Percentiles rank a stretch among this genome's conserved stretches.
Evolutionary conservation across 768 basidiomycete genomes (phyloP).

Genomic region (Trametes coccinea): DNA sequence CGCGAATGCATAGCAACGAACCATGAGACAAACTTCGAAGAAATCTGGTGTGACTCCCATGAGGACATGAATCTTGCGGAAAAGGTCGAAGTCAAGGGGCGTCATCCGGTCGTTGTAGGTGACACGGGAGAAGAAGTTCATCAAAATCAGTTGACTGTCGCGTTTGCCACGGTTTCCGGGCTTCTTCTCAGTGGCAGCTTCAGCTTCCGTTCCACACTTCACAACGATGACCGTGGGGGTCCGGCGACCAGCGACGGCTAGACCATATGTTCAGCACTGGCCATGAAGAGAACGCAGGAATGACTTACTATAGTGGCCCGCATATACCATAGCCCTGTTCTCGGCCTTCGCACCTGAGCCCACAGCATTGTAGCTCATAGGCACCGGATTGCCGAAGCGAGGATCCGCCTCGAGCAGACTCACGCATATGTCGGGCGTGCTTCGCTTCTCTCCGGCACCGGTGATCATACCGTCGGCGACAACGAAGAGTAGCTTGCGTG

Average conservation of each 20-base stretch:
- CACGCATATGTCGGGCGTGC: constrained; percentile 97
- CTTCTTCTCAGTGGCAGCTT: constrained; percentile 83
- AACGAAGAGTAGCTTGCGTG: constrained; percentile 88
- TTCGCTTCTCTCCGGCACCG: constrained; percentile 91
- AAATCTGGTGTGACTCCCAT: constrained; percentile 99
- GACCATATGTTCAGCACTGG: constrained; percentile 1
- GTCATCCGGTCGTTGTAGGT: constrained; percentile 99
- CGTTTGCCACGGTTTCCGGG: constrained; percentile 98
- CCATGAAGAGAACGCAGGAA: background rate
- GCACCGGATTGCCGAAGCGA: constrained; percentile 92
- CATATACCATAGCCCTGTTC: constrained; percentile 97
- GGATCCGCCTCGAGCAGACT: constrained; percentile 89
- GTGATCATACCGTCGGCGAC: constrained; percentile 99
- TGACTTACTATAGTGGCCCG: constrained; percentile 95
- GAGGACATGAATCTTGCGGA: constrained; percentile 91
- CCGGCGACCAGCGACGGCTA: constrained; percentile 81
- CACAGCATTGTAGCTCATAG: constrained; percentile 92
- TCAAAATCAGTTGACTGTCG: constrained; percentile 96
- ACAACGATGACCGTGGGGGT: constrained; percentile 94
- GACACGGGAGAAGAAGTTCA: constrained; percentile 99
- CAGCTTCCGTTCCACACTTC: constrained; percentile 91
- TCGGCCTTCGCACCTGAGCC: constrained; percentile 87
- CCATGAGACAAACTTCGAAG: constrained; percentile 97
- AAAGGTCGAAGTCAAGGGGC: constrained; percentile 96
- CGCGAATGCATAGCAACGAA: constrained; percentile 33